phyloP scores from a whole-genome alignment of 441 rosid species.

The Adansonia grandidieri region DNA sequence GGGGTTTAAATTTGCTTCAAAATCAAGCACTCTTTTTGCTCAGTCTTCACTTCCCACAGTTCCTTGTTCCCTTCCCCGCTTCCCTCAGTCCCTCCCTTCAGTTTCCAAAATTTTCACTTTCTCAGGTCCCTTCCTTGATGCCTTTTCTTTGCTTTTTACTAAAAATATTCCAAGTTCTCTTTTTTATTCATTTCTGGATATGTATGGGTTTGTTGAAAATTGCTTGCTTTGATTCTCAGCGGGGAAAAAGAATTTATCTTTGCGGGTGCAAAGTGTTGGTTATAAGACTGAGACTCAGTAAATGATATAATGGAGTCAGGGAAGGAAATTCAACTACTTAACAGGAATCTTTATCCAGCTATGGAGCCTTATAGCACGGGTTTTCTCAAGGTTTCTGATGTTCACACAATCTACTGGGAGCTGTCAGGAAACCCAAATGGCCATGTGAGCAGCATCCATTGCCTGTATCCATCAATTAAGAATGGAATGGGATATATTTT shows the following conservation, averaged over 20 bases:
- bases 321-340: constrained; percentile 43
- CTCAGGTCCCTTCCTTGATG: constrained; percentile 29
- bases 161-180: background rate
- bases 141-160: background rate
- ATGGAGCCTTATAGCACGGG: constrained; percentile 76
- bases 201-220: constrained; percentile 1
- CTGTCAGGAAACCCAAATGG: constrained; percentile 93
- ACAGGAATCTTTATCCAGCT: constrained; percentile 53
- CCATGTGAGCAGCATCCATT: constrained; percentile 60
- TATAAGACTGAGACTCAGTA: constrained; percentile 38
- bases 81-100: background rate
- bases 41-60: constrained; percentile 23
- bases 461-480: background rate
- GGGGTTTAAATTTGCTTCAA: constrained; percentile 17
- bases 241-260: constrained; percentile 17
- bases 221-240: constrained; percentile 10
- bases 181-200: background rate
- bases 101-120: background rate
- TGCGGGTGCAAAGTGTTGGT: constrained; percentile 31
- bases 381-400: constrained; percentile 74
- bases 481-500: background rate
- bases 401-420: constrained; percentile 78
- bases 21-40: background rate
- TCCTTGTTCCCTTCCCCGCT: constrained; percentile 17
- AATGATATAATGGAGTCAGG: constrained; percentile 51